Percentiles rank a stretch among this genome's conserved stretches.
phyloP scores from a whole-genome alignment of 139 green algal species.

The Bryopsis sp. region DNA sequence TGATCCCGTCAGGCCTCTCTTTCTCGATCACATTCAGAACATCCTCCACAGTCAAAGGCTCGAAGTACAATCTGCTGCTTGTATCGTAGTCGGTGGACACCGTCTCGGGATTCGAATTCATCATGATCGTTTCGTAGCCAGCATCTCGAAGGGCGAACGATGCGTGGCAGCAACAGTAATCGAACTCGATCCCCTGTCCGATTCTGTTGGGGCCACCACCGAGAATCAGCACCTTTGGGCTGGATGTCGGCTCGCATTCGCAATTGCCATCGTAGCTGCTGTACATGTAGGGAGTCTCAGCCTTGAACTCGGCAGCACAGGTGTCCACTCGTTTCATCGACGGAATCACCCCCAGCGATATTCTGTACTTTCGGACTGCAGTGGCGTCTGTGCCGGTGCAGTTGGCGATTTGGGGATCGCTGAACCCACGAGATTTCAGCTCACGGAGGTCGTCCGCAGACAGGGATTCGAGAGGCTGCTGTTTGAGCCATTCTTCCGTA shows the following conservation, averaged over 20 bases:
- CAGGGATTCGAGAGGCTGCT: constrained; percentile 30
- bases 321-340: constrained; percentile 96
- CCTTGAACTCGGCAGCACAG: constrained; percentile 97
- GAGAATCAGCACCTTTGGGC: constrained; percentile 92
- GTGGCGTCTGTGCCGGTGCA: constrained; percentile 30
- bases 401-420: constrained; percentile 78
- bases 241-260: constrained; percentile 64
- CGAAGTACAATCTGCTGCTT: constrained; percentile 95
- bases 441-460: constrained; percentile 62
- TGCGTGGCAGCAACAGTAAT: constrained; percentile 99
- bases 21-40: constrained; percentile 95
- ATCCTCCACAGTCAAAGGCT: constrained; percentile 71
- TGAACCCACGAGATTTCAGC: constrained; percentile 83
- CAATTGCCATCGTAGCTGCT: constrained; percentile 79
- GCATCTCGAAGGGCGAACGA: constrained; percentile 82
- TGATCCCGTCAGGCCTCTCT: constrained; percentile 95
- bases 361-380: constrained; percentile 51
- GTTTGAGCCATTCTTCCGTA: constrained; percentile 69
- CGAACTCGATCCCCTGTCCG: constrained; percentile 99
- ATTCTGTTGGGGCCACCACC: constrained; percentile 98
- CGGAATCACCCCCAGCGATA: constrained; percentile 64
- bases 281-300: constrained; percentile 94
- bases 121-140: constrained; percentile 99
- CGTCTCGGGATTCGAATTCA: constrained; percentile 99
- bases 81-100: constrained; percentile 99